These are phyloP conservation scores for Chlorella vulgaris DNA, from an alignment of 139 green algal species.

Conservation along the genomic window DNA sequence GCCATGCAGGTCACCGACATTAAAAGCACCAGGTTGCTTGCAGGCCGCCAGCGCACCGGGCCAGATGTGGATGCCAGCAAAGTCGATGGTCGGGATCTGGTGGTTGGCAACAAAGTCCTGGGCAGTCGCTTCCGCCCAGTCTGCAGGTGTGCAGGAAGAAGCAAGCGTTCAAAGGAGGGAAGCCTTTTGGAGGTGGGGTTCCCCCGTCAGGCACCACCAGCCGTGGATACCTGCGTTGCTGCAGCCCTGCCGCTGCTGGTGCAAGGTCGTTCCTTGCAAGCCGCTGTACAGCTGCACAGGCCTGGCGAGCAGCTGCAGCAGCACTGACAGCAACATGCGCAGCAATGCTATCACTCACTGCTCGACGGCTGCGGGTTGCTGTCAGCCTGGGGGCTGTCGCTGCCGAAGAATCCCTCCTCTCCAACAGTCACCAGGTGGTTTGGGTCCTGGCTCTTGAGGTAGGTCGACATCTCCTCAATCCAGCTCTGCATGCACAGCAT, in stretches of 20 bases:
- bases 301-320: no score
- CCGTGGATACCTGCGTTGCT: no score
- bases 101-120: conserved; percentile 83
- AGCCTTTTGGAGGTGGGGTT: not conserved
- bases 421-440: conserved; percentile 58
- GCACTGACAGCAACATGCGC: no score
- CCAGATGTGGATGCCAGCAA: conserved; percentile 74
- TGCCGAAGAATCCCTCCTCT: conserved; percentile 36
- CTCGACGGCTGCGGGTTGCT: conserved; percentile 31
- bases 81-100: conserved; percentile 69
- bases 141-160: not conserved
- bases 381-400: not conserved
- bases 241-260: no score
- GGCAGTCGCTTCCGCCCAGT: conserved; percentile 62
- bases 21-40: no score
- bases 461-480: conserved; percentile 38
- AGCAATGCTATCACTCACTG: not conserved
- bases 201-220: no score
- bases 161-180: not conserved
- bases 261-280: no score
- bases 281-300: no score
- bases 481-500: conserved; percentile 5
- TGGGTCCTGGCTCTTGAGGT: conserved; percentile 55
- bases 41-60: conserved; percentile 27
- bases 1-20: not conserved